Conservation (phyloP, 176 grass and related monocot species). For the Eremochloa ophiuroides region DNA sequence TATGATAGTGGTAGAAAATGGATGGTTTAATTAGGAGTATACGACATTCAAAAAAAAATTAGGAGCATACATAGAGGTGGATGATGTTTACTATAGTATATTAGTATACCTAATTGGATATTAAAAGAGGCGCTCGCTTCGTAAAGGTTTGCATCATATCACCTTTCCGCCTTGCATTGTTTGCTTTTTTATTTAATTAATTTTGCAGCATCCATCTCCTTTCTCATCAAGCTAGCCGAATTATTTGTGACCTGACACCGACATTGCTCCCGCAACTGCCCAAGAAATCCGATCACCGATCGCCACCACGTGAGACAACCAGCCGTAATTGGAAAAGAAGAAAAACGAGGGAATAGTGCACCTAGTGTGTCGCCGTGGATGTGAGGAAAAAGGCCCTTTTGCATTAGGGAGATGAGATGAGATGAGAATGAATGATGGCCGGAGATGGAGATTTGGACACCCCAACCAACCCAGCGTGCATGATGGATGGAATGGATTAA, state of each 20-base stretch:
- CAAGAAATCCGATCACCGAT: conserved; percentile 32
- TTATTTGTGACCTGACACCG: conserved; percentile 27
- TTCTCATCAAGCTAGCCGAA: background rate
- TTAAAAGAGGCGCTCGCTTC: background rate
- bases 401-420: background rate
- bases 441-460: background rate
- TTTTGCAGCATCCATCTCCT: background rate
- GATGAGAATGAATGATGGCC: background rate
- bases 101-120: background rate
- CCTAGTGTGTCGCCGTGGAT: background rate
- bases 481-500: conserved; percentile 13
- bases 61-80: background rate
- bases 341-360: background rate
- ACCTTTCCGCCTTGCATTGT: background rate
- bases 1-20: too few species aligned
- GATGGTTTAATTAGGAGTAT: too few species aligned
- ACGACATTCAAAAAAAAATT: too few species aligned
- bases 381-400: conserved; percentile 27
- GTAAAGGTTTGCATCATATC: background rate
- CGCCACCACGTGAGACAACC: conserved; percentile 24
- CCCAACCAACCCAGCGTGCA: background rate
- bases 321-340: background rate
- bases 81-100: background rate
- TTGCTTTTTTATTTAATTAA: background rate
- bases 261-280: conserved; percentile 15